Evolutionary conservation across 257 asterid genomes (phyloP).

Genomic region (Solanum piurae): DNA sequence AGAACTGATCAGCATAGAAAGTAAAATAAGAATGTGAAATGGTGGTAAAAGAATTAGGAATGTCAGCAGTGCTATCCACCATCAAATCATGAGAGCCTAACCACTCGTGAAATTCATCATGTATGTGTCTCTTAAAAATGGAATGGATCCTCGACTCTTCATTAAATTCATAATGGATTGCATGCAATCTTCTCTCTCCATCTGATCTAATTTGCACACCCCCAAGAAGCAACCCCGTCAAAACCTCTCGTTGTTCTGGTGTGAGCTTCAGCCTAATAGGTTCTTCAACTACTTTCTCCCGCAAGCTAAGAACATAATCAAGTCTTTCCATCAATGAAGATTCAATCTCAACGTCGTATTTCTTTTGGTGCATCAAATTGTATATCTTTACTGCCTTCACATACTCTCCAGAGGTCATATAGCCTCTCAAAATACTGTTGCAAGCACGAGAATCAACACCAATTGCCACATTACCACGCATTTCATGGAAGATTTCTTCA

Average conservation of each 20-base stretch:
- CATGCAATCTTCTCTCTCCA: conserved; percentile 29
- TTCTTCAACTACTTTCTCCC: conserved; percentile 28
- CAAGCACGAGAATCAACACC: conserved; percentile 54
- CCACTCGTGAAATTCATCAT: conserved; percentile 74
- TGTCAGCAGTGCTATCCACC: conserved; percentile 17
- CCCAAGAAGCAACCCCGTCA: conserved; percentile 68
- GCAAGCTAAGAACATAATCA: conserved; percentile 25
- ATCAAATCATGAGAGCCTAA: conserved; percentile 18
- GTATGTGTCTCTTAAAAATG: conserved; percentile 40
- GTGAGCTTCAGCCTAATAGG: conserved; percentile 45
- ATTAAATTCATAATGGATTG: conserved; percentile 41
- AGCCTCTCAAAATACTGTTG: conserved; percentile 53
- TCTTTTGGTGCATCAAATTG: conserved; percentile 56
- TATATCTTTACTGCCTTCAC: conserved; percentile 46
- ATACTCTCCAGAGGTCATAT: conserved; percentile 30
- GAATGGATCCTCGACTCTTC: conserved; percentile 44
- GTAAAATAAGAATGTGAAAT: conserved; percentile 49
- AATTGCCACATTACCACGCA: conserved; percentile 43
- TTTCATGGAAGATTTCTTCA: conserved; percentile 56
- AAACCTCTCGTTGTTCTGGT: conserved; percentile 69
- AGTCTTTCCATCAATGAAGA: conserved; percentile 56
- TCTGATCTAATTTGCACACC: conserved; percentile 44
- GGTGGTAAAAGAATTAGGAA: conserved; percentile 43
- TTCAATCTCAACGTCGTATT: conserved; percentile 54
- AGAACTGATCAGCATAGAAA: conserved; percentile 74